Percentiles rank a stretch among this genome's conserved stretches.
Evolutionary conservation across 192 early-diverging fungal genomes (phyloP).

Genomic region (Oehlia diaphana): DNA sequence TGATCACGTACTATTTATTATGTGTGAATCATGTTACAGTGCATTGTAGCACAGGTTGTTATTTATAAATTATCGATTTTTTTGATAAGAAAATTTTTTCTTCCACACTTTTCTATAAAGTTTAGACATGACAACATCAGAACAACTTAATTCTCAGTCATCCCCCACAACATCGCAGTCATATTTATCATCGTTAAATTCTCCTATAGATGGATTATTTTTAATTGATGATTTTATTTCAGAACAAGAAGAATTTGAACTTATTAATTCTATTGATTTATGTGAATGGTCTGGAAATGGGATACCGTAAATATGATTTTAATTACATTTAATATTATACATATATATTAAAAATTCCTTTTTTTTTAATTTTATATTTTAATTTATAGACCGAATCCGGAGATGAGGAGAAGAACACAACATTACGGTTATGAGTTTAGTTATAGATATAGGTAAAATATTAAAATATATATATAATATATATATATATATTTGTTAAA

Average conservation of each 20-base stretch:
- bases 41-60: no score
- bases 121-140: neutral
- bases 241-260: constrained; percentile 43
- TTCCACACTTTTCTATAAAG: no score
- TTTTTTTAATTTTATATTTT: no score
- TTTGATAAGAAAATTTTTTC: no score
- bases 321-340: no score
- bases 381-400: constrained; percentile 57
- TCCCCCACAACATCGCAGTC: neutral
- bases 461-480: neutral
- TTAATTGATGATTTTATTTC: constrained; percentile 52
- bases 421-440: constrained; percentile 70
- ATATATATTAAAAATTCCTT: neutral
- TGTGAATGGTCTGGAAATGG: constrained; percentile 58
- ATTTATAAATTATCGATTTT: no score
- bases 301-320: constrained; percentile 32
- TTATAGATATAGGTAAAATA: constrained; percentile 54
- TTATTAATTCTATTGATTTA: constrained; percentile 46
- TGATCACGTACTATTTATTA: no score
- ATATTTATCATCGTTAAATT: neutral
- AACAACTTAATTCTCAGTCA: neutral
- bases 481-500: no score
- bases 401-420: constrained; percentile 67
- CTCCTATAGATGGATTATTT: constrained; percentile 38
- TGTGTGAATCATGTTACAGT: no score